Percentiles rank a stretch among this genome's conserved stretches.
phyloP scores from a whole-genome alignment of 1,284 basidiomycete species.

The Leccinum pallidistipes region DNA sequence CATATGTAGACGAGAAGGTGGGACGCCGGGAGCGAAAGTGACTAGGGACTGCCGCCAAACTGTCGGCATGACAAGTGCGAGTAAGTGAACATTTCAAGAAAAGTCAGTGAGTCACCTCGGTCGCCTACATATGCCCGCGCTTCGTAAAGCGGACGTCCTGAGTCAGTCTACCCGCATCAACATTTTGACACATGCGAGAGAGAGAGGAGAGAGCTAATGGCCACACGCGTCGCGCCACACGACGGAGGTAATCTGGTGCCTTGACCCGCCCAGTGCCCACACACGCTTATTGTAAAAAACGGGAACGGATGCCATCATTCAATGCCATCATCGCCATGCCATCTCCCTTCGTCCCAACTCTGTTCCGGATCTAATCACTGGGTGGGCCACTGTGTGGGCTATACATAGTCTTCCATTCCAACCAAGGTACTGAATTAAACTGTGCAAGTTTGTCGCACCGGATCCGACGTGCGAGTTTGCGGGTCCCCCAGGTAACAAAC shows the following conservation, averaged over 20 bases:
- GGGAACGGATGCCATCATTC: too few relatives aligned
- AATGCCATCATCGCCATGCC: too few relatives aligned
- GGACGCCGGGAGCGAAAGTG: background rate
- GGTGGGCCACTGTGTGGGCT: too few relatives aligned
- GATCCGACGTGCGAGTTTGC: too few relatives aligned
- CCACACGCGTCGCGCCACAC: slow-evolving; percentile 10
- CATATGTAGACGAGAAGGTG: background rate
- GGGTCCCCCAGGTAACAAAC: too few relatives aligned
- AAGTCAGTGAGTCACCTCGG: background rate
- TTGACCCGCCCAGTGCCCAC: background rate
- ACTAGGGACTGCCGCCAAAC: background rate
- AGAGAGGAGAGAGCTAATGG: background rate
- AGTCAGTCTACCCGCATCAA: background rate
- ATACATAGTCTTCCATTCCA: too few relatives aligned
- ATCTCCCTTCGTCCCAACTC: too few relatives aligned
- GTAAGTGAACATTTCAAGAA: background rate
- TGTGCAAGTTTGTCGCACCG: too few relatives aligned
- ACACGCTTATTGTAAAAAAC: too few relatives aligned
- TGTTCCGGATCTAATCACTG: too few relatives aligned
- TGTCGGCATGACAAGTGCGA: background rate
- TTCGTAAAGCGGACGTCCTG: background rate
- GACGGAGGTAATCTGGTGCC: slow-evolving; percentile 26
- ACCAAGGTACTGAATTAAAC: too few relatives aligned
- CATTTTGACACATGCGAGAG: background rate
- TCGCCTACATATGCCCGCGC: slow-evolving; percentile 1